These are phyloP conservation scores for Mycena pura DNA, from an alignment of 768 basidiomycete genomes.

Conservation along the genomic window DNA sequence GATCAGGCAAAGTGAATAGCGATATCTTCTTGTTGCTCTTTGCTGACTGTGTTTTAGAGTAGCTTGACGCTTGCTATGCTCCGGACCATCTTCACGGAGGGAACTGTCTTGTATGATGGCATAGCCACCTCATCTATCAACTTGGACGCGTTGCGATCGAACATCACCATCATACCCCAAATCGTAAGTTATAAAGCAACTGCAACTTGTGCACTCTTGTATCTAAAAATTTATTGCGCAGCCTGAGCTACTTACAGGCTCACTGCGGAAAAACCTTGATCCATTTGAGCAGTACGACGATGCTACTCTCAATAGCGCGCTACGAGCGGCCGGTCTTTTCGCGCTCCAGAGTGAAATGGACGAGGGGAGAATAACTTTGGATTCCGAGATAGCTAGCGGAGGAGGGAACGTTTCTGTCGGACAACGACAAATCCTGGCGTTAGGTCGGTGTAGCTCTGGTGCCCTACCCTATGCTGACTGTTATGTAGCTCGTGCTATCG, in stretches of 20 bases:
- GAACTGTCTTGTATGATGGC: slow-evolving; percentile 50
- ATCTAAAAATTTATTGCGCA: not conserved
- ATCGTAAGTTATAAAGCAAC: slow-evolving; percentile 31
- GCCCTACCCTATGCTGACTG: not conserved
- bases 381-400: slow-evolving; percentile 38
- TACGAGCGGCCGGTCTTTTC: slow-evolving; percentile 44
- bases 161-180: slow-evolving; percentile 54
- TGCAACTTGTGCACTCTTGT: not conserved
- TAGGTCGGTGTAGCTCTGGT: slow-evolving; percentile 38
- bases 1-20: slow-evolving; percentile 25
- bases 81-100: slow-evolving; percentile 44
- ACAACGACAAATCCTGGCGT: slow-evolving; percentile 55
- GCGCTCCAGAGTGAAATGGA: slow-evolving; percentile 43
- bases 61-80: slow-evolving; percentile 50
- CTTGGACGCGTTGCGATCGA: slow-evolving; percentile 49
- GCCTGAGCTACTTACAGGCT: slow-evolving; percentile 49
- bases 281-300: slow-evolving; percentile 56
- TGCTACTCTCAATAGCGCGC: slow-evolving; percentile 42
- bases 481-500: slow-evolving; percentile 24
- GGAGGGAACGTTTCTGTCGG: slow-evolving; percentile 47
- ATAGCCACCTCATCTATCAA: slow-evolving; percentile 47
- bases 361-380: slow-evolving; percentile 37
- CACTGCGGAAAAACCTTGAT: slow-evolving; percentile 54
- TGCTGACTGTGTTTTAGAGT: slow-evolving; percentile 30
- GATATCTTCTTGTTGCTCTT: not conserved